These are phyloP conservation scores for Pseudohalonectria lignicola DNA, from an alignment of 2,329 filamentous ascomycete genomes.

Conservation along the genomic window DNA sequence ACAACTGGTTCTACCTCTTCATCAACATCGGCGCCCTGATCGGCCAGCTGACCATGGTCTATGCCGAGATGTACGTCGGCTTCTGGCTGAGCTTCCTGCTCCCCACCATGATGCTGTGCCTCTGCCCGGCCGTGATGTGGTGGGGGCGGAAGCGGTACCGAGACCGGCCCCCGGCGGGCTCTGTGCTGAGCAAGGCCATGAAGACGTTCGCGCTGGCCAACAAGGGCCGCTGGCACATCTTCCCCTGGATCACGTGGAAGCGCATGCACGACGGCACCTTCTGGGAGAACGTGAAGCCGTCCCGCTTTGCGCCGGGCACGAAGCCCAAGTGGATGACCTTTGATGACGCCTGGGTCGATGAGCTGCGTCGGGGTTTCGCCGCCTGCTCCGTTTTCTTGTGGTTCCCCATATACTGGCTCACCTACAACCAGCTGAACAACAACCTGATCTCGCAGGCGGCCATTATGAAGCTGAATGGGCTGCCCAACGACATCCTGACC, in stretches of 20 bases:
- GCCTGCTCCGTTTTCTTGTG: constrained; percentile 64
- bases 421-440: constrained; percentile 49
- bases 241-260: constrained; percentile 5
- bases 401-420: constrained; percentile 52
- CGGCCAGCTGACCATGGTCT: constrained; percentile 47
- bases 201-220: constrained; percentile 24
- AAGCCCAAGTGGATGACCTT: constrained; percentile 37
- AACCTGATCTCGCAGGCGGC: constrained; percentile 54
- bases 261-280: constrained; percentile 8
- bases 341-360: constrained; percentile 74
- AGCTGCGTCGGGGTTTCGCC: constrained; percentile 58
- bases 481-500: constrained; percentile 68
- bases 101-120: constrained; percentile 44
- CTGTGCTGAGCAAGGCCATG: constrained; percentile 46
- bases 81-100: constrained; percentile 51
- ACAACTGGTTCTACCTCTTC: constrained; percentile 55
- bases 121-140: constrained; percentile 42
- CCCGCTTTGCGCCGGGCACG: constrained; percentile 4
- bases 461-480: constrained; percentile 55
- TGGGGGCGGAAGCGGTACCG: constrained; percentile 41
- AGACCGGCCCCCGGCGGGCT: constrained; percentile 42
- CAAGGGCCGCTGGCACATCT: constrained; percentile 6
- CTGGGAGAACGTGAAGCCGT: constrained; percentile 9
- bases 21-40: constrained; percentile 48
- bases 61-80: constrained; percentile 53